Evolutionary conservation across 768 basidiomycete species (phyloP).

Genomic region (Lactifluus piperatus): DNA sequence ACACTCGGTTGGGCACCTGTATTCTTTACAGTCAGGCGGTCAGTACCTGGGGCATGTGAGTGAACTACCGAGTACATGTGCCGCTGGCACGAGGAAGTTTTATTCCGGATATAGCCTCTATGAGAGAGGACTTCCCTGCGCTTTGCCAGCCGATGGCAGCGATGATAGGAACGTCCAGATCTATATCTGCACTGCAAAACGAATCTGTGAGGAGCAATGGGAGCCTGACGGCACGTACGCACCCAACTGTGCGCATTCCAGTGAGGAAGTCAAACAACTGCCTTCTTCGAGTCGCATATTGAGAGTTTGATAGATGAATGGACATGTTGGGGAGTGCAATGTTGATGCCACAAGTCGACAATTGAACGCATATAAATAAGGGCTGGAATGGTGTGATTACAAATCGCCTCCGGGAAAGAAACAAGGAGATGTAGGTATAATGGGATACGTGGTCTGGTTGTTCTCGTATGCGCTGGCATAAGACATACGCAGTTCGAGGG

Average conservation of each 20-base stretch:
- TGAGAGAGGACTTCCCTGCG: conserved; percentile 70
- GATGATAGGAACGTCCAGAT: conserved; percentile 65
- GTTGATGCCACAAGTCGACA: neutral
- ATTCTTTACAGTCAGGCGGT: neutral
- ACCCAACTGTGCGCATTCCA: conserved; percentile 57
- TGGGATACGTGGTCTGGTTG: neutral
- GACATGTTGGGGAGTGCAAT: conserved; percentile 7
- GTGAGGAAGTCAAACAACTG: conserved; percentile 52
- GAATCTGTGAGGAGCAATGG: conserved; percentile 1
- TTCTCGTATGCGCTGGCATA: neutral
- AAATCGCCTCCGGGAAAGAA: neutral
- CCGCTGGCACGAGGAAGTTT: conserved; percentile 62
- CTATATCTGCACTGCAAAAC: conserved; percentile 45
- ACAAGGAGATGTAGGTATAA: neutral
- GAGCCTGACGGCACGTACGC: conserved; percentile 11
- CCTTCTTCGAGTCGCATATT: conserved; percentile 31
- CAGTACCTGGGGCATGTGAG: neutral
- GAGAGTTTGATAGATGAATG: conserved; percentile 45
- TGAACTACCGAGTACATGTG: conserved; percentile 59
- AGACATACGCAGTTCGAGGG: neutral
- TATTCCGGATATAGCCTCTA: conserved; percentile 69
- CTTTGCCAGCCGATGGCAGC: conserved; percentile 67
- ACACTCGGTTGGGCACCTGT: conserved; percentile 33
- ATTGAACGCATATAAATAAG: neutral
- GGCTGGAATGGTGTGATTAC: neutral